Evolutionary conservation across 139 green algal species (phyloP).

Genomic region (Trebouxia sp.): DNA sequence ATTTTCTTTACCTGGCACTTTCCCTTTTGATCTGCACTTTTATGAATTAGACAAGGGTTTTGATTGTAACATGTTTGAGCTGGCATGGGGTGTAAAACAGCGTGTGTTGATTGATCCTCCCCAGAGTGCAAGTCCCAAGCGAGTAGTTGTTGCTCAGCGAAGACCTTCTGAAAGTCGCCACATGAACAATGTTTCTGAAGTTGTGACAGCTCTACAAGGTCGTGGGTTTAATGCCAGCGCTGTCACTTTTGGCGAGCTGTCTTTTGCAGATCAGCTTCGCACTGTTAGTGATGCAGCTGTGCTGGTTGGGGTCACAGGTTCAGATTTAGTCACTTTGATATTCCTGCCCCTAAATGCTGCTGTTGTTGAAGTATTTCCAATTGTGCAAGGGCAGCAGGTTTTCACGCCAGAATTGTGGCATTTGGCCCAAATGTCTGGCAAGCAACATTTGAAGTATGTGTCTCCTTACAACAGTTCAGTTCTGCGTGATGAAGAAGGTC

Average conservation of each 20-base stretch:
- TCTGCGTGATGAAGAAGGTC: not conserved
- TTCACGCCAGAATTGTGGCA: slow-evolving; percentile 18
- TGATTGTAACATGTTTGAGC: slow-evolving; percentile 1
- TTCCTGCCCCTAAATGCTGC: slow-evolving; percentile 3
- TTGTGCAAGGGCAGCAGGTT: not conserved
- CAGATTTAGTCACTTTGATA: slow-evolving; percentile 14
- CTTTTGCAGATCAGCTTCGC: slow-evolving; percentile 1
- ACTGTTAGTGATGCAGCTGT: slow-evolving; percentile 9
- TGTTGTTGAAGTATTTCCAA: slow-evolving; percentile 12
- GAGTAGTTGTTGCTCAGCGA: not conserved
- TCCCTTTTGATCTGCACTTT: not conserved
- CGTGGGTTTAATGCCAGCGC: not conserved
- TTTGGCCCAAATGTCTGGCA: not conserved
- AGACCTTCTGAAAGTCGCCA: not conserved
- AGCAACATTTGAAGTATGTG: slow-evolving; percentile 3
- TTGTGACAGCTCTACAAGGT: not conserved
- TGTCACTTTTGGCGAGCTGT: slow-evolving; percentile 3
- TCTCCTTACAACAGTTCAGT: not conserved
- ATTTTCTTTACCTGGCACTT: not conserved
- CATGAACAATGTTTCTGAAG: not conserved
- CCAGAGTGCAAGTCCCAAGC: not conserved
- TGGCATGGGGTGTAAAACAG: slow-evolving; percentile 4
- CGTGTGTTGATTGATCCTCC: not conserved
- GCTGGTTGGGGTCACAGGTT: slow-evolving; percentile 15
- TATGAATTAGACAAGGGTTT: not conserved